Conservation (phyloP, 371 early-diverging fungal species). For the Actinomucor elegans region DNA sequence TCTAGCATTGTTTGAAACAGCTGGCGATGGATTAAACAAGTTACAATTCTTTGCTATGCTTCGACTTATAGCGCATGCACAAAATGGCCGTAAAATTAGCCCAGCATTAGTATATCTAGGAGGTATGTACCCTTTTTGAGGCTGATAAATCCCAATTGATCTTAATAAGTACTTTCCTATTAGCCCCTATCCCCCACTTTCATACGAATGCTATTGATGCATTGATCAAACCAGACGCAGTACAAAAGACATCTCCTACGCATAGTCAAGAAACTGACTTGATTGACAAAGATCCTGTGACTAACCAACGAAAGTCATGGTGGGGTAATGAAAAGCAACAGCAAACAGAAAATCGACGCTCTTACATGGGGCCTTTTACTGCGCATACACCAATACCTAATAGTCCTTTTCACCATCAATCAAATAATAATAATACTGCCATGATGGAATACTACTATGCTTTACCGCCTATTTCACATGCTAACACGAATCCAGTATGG, state of each 20-base stretch:
- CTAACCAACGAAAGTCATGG: constrained; percentile 14
- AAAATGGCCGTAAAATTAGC: constrained; percentile 47
- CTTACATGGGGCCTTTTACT: constrained; percentile 24
- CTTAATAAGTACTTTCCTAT: too few relatives aligned
- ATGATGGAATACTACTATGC: constrained; percentile 4
- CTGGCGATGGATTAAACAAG: constrained; percentile 32
- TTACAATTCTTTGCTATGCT: constrained; percentile 48
- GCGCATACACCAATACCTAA: constrained; percentile 18
- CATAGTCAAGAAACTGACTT: neutral
- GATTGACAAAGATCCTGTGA: neutral
- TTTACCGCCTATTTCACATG: neutral
- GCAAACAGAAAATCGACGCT: constrained; percentile 8
- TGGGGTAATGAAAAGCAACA: constrained; percentile 17
- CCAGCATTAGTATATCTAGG: constrained; percentile 44
- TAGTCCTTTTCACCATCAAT: neutral
- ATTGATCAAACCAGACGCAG: constrained; percentile 25
- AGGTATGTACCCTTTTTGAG: constrained; percentile 33
- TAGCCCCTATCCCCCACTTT: constrained; percentile 48
- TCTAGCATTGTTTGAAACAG: constrained; percentile 38
- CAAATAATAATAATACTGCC: neutral
- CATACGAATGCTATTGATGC: constrained; percentile 41
- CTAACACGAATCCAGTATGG: neutral
- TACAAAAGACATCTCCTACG: neutral
- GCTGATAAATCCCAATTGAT: too few relatives aligned
- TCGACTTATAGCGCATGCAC: constrained; percentile 48